Evolutionary conservation across 1,284 basidiomycete species (phyloP).

Genomic region (Apiotrichum brassicae): DNA sequence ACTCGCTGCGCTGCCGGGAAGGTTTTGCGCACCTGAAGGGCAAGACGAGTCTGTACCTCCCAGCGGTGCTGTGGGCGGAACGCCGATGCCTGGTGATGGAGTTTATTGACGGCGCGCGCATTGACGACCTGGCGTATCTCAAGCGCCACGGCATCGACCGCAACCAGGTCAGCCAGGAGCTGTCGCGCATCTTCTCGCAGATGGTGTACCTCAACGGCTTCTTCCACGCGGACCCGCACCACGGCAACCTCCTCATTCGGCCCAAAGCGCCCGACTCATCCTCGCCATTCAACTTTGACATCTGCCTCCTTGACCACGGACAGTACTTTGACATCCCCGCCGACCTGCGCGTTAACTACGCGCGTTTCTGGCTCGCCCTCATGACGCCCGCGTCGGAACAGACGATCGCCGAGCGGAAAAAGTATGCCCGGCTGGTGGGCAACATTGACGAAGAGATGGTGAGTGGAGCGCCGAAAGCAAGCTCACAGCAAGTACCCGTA

Average conservation of each 20-base stretch:
- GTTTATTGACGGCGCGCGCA: constrained; percentile 73
- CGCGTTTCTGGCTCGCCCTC: constrained; percentile 72
- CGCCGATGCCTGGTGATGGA: constrained; percentile 93
- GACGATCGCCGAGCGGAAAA: constrained; percentile 61
- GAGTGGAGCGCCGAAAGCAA: too few species aligned
- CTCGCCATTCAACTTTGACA: constrained; percentile 89
- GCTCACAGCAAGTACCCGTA: constrained; percentile 46
- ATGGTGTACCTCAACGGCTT: constrained; percentile 94
- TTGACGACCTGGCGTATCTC: constrained; percentile 83
- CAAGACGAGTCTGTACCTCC: constrained; percentile 81
- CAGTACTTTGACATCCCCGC: constrained; percentile 79
- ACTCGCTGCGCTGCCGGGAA: constrained; percentile 63
- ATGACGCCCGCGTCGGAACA: constrained; percentile 64
- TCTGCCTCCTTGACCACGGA: constrained; percentile 83
- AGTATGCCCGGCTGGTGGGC: constrained; percentile 80
- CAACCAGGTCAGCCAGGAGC: constrained; percentile 84
- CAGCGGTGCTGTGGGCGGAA: constrained; percentile 73
- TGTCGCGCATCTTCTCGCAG: constrained; percentile 72
- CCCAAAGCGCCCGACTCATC: constrained; percentile 58
- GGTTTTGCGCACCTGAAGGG: constrained; percentile 63
- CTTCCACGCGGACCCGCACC: constrained; percentile 48
- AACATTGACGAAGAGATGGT: constrained; percentile 83
- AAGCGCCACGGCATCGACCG: constrained; percentile 80
- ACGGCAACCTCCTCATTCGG: constrained; percentile 85
- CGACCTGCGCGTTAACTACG: constrained; percentile 59